Evolutionary conservation across 164 flowering plant species (phyloP), one percentile per base, ranked within the genome.

Genomic region (Chimonanthus praecox): DNA sequence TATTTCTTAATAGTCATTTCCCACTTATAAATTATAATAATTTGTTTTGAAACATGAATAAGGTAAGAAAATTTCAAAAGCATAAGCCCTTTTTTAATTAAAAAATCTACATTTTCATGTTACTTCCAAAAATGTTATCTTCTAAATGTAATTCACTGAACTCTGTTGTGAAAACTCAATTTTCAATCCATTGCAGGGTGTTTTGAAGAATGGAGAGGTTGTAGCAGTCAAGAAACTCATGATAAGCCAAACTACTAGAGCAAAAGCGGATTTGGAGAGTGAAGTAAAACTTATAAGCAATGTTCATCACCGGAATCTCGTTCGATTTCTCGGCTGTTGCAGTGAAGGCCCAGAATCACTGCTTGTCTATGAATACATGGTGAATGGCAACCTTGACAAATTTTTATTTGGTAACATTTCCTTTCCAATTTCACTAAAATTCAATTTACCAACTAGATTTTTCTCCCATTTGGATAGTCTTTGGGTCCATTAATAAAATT

Each of bases 231-330:
- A 62, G 21, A 62, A 62, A 62, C 64, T 62, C 6, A 18, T 18
- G 5, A 0, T 62, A 62, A 10, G 21, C 64, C 21, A 18, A 62
- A 16, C 21, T 4, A 16, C 3, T 43, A 68, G 51, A 72, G 84
- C 76, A 44, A 76, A 84, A 63, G 80, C 78, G 33, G 81, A 85
- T 47, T 87, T 84, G 45, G 84, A 78, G 20, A 82, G 75, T 33
- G 90, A 87, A 79, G 90, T 85, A n/a, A 87, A 77, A 79, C 87
- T 88, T 20, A 84, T 88, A 66, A 80, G 90, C 72, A 88, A 88
- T 71, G 85, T 85, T 69, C 89, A 83, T 79, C 90, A 87, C 54
- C 80, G 90, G 13, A 88, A 88, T 65, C 86, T 88, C 11, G 62
- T 85, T 51, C 88, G 86, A 4, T 85, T 85, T 15, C 86, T 88